phyloP scores from a whole-genome alignment of 1,284 basidiomycete genomes.

The Butyriboletus pseudospeciosus region DNA sequence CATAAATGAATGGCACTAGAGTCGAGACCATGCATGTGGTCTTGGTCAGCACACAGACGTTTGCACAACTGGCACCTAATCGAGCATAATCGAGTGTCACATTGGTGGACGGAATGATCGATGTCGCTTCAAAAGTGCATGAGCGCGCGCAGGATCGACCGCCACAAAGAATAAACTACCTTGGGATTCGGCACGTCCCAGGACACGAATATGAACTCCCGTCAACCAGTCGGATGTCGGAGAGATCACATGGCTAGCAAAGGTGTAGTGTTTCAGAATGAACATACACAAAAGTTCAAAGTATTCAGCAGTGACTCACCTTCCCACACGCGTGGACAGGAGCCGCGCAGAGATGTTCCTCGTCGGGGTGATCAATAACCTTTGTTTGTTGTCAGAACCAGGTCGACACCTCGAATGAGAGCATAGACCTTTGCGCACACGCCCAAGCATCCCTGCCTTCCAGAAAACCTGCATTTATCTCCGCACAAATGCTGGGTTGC shows the following conservation, averaged over 20 bases:
- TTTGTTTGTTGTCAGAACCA: constrained; percentile 15
- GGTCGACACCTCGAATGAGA: background rate
- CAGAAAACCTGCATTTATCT: constrained; percentile 39
- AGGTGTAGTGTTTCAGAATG: background rate
- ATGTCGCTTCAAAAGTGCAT: constrained; percentile 32
- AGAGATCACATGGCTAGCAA: constrained; percentile 46
- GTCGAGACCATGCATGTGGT: constrained; percentile 53
- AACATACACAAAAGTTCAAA: background rate
- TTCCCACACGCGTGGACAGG: constrained; percentile 52
- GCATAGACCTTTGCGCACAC: constrained; percentile 46
- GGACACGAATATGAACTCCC: constrained; percentile 40
- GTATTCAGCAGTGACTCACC: constrained; percentile 29
- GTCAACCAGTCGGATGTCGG: constrained; percentile 29
- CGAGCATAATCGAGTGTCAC: constrained; percentile 50
- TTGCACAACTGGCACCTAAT: constrained; percentile 52
- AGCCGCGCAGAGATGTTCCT: constrained; percentile 52
- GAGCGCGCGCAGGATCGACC: background rate
- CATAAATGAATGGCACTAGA: constrained; percentile 48
- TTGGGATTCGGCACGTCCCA: constrained; percentile 41
- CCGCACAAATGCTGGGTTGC: constrained; percentile 51
- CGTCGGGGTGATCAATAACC: constrained; percentile 43
- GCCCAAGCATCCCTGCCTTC: constrained; percentile 44
- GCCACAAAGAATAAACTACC: constrained; percentile 28
- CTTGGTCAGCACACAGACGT: constrained; percentile 42
- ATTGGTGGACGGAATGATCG: constrained; percentile 46